Evolutionary conservation across 2,329 filamentous ascomycete species (phyloP).

Genomic region (Penicillium aurantiogriseum): DNA sequence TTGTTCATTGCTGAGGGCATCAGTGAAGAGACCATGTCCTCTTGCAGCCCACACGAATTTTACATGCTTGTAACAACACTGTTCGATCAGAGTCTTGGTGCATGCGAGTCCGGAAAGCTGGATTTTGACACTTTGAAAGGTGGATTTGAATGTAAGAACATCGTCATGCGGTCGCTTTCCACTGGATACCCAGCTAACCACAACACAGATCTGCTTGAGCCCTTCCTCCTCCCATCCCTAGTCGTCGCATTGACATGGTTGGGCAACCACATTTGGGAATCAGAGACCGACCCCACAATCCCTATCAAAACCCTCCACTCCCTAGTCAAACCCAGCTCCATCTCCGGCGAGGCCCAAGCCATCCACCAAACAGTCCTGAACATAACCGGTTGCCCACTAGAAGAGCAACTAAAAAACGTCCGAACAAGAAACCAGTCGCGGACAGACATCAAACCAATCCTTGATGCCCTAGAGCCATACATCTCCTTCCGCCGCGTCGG

Average conservation of each 20-base stretch:
- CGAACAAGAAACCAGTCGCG: conserved; percentile 50
- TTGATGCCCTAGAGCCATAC: conserved; percentile 52
- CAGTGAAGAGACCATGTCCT: conserved; percentile 63
- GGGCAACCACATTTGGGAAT: conserved; percentile 55
- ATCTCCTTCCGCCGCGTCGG: conserved; percentile 51
- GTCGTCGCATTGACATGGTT: conserved; percentile 61
- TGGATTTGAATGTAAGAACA: conserved; percentile 58
- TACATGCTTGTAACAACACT: conserved; percentile 62
- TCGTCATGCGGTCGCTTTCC: neutral
- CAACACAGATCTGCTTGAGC: conserved; percentile 57
- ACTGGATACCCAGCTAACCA: conserved; percentile 4
- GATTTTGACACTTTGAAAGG: conserved; percentile 59
- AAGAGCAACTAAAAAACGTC: conserved; percentile 53
- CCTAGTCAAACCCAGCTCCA: conserved; percentile 56
- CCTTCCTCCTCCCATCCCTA: conserved; percentile 62
- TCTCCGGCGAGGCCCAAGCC: conserved; percentile 58
- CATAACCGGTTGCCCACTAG: conserved; percentile 54
- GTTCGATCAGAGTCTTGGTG: conserved; percentile 60
- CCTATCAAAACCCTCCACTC: conserved; percentile 56
- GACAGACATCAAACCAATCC: conserved; percentile 53
- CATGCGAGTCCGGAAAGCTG: conserved; percentile 56
- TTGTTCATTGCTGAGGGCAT: conserved; percentile 63
- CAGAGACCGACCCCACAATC: conserved; percentile 50
- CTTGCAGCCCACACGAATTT: conserved; percentile 64
- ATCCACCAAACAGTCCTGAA: conserved; percentile 61